Evolutionary conservation across 139 green algal species (phyloP), one percentile per base, ranked within the genome.

Genomic region (Tetradesmus lagerheimii): DNA sequence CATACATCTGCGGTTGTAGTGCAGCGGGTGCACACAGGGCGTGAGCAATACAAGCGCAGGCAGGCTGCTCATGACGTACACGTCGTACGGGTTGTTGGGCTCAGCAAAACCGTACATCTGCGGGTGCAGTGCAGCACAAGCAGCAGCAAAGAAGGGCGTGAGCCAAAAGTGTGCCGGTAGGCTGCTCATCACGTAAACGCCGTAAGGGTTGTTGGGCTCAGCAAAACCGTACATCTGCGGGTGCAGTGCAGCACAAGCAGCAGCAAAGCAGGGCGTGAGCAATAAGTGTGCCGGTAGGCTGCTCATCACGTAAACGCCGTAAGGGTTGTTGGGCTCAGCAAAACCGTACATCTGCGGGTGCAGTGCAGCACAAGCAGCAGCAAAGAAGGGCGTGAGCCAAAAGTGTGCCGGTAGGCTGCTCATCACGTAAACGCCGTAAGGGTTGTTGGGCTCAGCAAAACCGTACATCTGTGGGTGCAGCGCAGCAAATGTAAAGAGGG

Each of bases 61-160:
- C 14, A 18, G 45, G 11, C 14, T 57, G 45, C 45, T 18, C 45
- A 57, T 9, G 11, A 93, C 37, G 86, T 95, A 95, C n/a, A n/a
- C n/a, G n/a, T 96, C 94, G 34, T 93, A 79, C 15, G 89, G 88
- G 80, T 94, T 95, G 87, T 93, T 75, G 1, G 81, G 29, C 87
- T 95, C 92, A 35, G 81, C 80, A 43, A 95, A 95, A 78, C 93
- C 93, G 50, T 93, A 94, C 83, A 87, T 92, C 88, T 95, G 91
- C 76, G n/a, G n/a, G 88, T 27, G 45, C 45, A 57, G 45, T 12
- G 43, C 79, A 85, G 27, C 35, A 43, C 37, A 9, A 37, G 66
- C 66, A 76, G 66, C 4, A 76, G 66, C 29, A 1, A 37, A 1
- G 66, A 35, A 9, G 9, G 4, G 29, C 45, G 41, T 66, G 16